Conservation (phyloP, 345 rosid genomes). For the Gossypium ekmanianum region DNA sequence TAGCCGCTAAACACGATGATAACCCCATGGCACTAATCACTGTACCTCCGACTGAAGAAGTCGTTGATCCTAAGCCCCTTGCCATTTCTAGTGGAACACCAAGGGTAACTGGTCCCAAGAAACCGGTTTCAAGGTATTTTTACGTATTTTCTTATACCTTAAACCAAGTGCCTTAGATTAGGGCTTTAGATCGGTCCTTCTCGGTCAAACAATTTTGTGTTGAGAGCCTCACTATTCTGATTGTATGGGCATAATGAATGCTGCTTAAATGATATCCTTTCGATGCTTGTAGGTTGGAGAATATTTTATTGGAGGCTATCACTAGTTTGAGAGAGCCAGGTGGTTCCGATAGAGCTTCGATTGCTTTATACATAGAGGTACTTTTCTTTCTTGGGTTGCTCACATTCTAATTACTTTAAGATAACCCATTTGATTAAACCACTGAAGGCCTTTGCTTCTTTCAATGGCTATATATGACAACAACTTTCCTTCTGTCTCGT, state of each 20-base stretch:
- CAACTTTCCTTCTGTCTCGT: neutral
- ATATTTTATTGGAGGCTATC: constrained; percentile 74
- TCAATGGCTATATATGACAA: neutral
- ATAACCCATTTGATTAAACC: neutral
- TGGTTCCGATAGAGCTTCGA: constrained; percentile 82
- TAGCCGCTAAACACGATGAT: constrained; percentile 46
- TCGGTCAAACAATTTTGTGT: constrained; percentile 9
- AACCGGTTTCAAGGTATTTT: constrained; percentile 56
- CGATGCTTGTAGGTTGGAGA: constrained; percentile 64
- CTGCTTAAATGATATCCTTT: constrained; percentile 15
- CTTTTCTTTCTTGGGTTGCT: constrained; percentile 3
- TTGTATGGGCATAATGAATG: constrained; percentile 2
- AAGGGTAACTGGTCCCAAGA: constrained; percentile 45
- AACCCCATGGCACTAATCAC: constrained; percentile 32
- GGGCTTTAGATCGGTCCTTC: neutral
- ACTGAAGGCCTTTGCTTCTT: neutral
- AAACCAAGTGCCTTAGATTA: constrained; percentile 1
- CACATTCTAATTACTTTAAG: constrained; percentile 2
- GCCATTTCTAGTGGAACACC: constrained; percentile 43
- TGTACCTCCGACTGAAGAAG: constrained; percentile 45
- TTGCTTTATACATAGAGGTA: constrained; percentile 80
- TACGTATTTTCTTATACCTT: constrained; percentile 17
- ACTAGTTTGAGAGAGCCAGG: constrained; percentile 70
- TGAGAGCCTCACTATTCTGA: neutral
- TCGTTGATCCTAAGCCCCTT: constrained; percentile 52